Evolutionary conservation across 768 basidiomycete genomes (phyloP).

Genomic region (Psilocybe subaeruginosa): DNA sequence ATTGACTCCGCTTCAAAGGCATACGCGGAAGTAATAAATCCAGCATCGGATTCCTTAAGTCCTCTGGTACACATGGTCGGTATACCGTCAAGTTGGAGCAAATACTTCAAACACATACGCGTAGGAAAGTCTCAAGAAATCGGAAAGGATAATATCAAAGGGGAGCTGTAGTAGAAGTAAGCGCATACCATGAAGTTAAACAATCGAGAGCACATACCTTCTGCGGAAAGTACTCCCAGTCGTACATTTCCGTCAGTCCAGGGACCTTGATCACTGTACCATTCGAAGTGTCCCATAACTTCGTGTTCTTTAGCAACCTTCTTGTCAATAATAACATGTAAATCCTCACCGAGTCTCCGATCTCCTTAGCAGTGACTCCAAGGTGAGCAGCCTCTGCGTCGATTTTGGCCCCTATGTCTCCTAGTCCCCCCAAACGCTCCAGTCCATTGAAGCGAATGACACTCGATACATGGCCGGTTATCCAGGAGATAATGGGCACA

Average conservation of each 20-base stretch:
- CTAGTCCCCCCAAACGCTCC: constrained; percentile 11
- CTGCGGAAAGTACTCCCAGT: constrained; percentile 21
- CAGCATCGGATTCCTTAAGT: constrained; percentile 9
- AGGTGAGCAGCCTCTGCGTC: constrained; percentile 9
- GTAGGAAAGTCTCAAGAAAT: neutral
- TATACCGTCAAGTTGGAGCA: too few relatives aligned
- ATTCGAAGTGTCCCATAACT: constrained; percentile 6
- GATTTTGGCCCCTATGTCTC: constrained; percentile 10
- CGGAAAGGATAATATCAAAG: neutral
- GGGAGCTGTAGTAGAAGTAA: neutral
- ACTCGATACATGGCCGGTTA: constrained; percentile 2
- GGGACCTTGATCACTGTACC: constrained; percentile 9
- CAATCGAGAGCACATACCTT: constrained; percentile 8
- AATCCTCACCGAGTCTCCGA: constrained; percentile 5
- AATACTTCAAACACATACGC: neutral
- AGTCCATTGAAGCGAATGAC: constrained; percentile 10
- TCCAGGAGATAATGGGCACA: constrained; percentile 9
- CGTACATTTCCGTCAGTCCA: constrained; percentile 17
- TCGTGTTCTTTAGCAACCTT: too few relatives aligned
- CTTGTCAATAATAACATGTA: neutral
- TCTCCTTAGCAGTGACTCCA: constrained; percentile 2
- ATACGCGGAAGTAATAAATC: neutral
- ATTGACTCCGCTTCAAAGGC: constrained; percentile 2
- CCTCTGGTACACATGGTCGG: neutral
- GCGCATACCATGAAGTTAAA: neutral